Evolutionary conservation across 352 stramenopile species (phyloP).

Genomic region (Globisporangium perplexum): DNA sequence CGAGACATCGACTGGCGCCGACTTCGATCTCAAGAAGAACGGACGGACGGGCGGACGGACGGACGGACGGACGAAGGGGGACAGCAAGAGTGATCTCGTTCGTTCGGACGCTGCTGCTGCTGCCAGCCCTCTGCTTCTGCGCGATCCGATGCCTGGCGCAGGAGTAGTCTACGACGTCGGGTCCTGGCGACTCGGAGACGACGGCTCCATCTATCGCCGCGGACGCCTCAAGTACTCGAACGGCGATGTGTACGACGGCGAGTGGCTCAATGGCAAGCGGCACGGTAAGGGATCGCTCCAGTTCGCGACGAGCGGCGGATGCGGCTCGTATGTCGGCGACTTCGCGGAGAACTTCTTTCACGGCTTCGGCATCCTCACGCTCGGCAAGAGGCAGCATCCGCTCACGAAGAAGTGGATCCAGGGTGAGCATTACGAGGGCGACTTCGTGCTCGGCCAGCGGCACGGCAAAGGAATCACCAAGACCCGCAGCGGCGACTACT

Average conservation of each 20-base stretch:
- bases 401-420: conserved; percentile 57
- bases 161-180: conserved; percentile 65
- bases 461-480: conserved; percentile 46
- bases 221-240: conserved; percentile 66
- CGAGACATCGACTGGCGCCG: no score
- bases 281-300: conserved; percentile 53
- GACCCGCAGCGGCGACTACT: conserved; percentile 32
- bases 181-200: conserved; percentile 62
- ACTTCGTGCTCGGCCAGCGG: conserved; percentile 45
- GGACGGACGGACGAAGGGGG: no score
- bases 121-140: no score
- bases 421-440: conserved; percentile 61
- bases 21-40: no score
- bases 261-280: conserved; percentile 81
- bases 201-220: conserved; percentile 67
- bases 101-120: no score
- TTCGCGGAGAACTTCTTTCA: conserved; percentile 54
- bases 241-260: conserved; percentile 78
- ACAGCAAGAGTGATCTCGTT: no score
- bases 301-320: conserved; percentile 24
- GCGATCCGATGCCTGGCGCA: conserved; percentile 16
- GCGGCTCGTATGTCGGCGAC: conserved; percentile 39
- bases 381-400: conserved; percentile 48
- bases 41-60: no score
- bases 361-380: conserved; percentile 51